Evolutionary conservation across 2,329 filamentous ascomycete species (phyloP).

Genomic region (Penicillium sp.): DNA sequence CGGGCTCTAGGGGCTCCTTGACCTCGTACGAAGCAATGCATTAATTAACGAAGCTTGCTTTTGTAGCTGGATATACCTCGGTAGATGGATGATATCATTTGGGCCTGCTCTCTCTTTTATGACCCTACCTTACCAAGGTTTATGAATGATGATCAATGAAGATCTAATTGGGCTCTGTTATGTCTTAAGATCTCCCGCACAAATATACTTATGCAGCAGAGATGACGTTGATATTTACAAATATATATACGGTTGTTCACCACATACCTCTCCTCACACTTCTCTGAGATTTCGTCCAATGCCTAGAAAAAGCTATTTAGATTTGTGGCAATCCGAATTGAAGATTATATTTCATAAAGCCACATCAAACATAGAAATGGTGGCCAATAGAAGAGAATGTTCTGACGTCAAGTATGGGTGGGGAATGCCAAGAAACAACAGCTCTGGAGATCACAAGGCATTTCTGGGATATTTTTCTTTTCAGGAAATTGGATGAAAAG

Average conservation of each 20-base stretch:
- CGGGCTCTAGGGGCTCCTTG: not conserved
- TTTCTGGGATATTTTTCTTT: not conserved
- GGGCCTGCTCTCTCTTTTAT: too few species aligned
- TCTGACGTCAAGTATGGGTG: not conserved
- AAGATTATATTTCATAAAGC: not conserved
- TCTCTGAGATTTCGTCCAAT: not conserved
- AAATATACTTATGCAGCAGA: not conserved
- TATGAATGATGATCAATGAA: too few species aligned
- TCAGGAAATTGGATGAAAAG: too few species aligned
- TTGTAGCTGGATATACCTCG: not conserved
- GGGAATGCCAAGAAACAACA: not conserved
- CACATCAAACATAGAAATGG: not conserved
- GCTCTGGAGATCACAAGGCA: not conserved
- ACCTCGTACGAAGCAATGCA: not conserved
- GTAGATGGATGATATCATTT: too few species aligned
- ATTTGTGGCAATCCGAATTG: not conserved
- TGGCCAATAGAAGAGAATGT: not conserved
- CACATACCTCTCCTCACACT: not conserved
- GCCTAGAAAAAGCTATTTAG: not conserved
- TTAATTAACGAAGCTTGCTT: slow-evolving; percentile 3
- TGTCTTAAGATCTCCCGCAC: not conserved
- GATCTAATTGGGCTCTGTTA: not conserved
- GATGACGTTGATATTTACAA: too few species aligned
- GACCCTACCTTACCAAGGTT: too few species aligned
- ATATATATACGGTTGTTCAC: not conserved